These are phyloP conservation scores for Chaetomiaceae sp. DNA, from an alignment of 2,329 filamentous ascomycete genomes.

Conservation along the genomic window DNA sequence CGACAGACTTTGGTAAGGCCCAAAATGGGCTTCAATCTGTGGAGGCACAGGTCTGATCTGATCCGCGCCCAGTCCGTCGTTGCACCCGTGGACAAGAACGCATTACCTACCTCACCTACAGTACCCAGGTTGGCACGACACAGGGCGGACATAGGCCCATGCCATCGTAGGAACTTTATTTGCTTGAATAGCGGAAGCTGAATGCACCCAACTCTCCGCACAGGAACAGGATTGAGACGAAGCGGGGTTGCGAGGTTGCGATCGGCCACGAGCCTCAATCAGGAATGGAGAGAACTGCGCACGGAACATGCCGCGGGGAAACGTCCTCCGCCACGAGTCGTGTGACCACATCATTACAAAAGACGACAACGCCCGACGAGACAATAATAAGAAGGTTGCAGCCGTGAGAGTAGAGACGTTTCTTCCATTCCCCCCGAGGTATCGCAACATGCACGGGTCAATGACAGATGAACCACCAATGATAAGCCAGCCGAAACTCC, in stretches of 20 bases:
- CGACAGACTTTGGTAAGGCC: too few species aligned
- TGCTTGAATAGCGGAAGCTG: too few species aligned
- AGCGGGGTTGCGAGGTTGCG: neutral
- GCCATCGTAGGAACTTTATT: too few species aligned
- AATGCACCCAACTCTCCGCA: neutral
- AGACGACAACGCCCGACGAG: neutral
- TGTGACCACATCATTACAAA: neutral
- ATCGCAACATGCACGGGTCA: neutral
- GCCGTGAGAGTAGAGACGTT: neutral
- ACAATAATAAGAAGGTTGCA: neutral
- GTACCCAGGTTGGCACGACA: too few species aligned
- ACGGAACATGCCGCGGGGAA: neutral
- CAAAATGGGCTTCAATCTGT: too few species aligned
- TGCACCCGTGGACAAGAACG: too few species aligned
- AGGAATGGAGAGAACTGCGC: neutral
- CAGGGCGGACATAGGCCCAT: too few species aligned
- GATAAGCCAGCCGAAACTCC: neutral
- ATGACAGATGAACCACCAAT: neutral
- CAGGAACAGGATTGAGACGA: slow-evolving; percentile 1
- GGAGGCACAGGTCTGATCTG: too few species aligned
- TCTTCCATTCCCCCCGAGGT: neutral
- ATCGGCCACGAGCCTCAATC: neutral
- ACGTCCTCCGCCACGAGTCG: neutral
- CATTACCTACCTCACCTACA: too few species aligned
- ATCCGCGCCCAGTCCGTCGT: too few species aligned